Evolutionary conservation across 2,329 filamentous ascomycete species (phyloP).

Genomic region (Arthrobotrys iridis): DNA sequence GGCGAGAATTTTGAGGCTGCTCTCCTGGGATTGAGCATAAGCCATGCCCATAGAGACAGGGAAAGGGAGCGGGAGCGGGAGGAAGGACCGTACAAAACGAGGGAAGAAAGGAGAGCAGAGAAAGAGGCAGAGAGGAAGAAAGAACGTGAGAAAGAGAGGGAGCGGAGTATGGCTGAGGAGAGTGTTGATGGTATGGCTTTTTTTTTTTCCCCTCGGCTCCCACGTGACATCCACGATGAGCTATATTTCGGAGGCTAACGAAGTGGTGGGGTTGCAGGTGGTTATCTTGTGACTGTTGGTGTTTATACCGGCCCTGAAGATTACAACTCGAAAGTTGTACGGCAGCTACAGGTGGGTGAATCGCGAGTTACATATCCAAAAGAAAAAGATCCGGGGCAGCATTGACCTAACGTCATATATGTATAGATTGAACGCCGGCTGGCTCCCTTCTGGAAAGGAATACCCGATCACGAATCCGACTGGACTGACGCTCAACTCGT

Average conservation of each 20-base stretch:
- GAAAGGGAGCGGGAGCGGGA: slow-evolving; percentile 55
- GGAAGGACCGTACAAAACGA: slow-evolving; percentile 44
- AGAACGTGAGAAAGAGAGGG: slow-evolving; percentile 80
- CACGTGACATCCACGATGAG: slow-evolving; percentile 24
- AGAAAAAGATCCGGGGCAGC: not conserved
- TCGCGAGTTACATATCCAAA: not conserved
- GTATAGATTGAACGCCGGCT: slow-evolving; percentile 86
- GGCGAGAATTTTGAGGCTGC: slow-evolving; percentile 55
- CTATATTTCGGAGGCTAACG: slow-evolving; percentile 7
- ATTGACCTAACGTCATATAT: slow-evolving; percentile 2
- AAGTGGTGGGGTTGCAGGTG: slow-evolving; percentile 66
- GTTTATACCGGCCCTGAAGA: slow-evolving; percentile 93
- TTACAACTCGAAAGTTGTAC: slow-evolving; percentile 86
- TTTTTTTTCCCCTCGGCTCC: slow-evolving; percentile 21
- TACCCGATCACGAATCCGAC: slow-evolving; percentile 85
- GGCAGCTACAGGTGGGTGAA: slow-evolving; percentile 81
- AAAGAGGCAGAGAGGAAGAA: slow-evolving; percentile 91
- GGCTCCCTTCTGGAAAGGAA: slow-evolving; percentile 93
- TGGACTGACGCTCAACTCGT: slow-evolving; percentile 98
- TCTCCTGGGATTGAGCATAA: slow-evolving; percentile 56
- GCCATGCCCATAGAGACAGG: slow-evolving; percentile 51
- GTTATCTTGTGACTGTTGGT: slow-evolving; percentile 91
- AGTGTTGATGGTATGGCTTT: slow-evolving; percentile 75
- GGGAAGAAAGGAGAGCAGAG: slow-evolving; percentile 76
- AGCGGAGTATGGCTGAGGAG: slow-evolving; percentile 89